phyloP scores from a whole-genome alignment of 345 rosid species.

The Euphorbia tirucalli region DNA sequence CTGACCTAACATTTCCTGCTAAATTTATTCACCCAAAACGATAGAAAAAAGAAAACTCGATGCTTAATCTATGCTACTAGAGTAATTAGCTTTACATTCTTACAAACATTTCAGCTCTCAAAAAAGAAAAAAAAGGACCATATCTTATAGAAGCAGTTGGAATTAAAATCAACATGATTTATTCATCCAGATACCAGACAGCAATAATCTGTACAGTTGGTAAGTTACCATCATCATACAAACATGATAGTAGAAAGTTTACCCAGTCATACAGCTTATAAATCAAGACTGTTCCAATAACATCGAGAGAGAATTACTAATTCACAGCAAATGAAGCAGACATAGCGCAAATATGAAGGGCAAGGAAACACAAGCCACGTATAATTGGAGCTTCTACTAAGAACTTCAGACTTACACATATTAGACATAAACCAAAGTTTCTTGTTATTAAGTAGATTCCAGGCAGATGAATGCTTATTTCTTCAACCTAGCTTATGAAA shows the following conservation, averaged over 20 bases:
- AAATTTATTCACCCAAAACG: too few relatives aligned
- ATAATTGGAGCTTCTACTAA: not conserved
- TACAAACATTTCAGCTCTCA: too few relatives aligned
- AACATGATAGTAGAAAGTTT: not conserved
- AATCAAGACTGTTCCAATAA: not conserved
- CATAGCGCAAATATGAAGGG: not conserved
- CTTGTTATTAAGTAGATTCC: not conserved
- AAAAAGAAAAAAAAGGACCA: not conserved
- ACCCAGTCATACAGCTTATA: not conserved
- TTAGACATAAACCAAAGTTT: not conserved
- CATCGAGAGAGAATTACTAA: not conserved
- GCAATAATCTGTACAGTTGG: not conserved
- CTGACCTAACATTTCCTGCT: too few relatives aligned
- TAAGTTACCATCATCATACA: not conserved
- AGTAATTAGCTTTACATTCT: slow-evolving; percentile 5
- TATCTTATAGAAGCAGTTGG: not conserved
- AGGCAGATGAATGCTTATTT: not conserved
- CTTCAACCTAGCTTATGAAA: not conserved
- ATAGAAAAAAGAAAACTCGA: too few relatives aligned
- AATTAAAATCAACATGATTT: not conserved
- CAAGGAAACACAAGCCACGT: slow-evolving; percentile 1
- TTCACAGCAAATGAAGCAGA: not conserved
- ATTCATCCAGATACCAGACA: not conserved
- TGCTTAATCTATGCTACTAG: too few relatives aligned
- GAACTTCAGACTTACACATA: not conserved